Evolutionary conservation across 2,329 filamentous ascomycete genomes (phyloP).

Genomic region (Microcyclosporella mali): DNA sequence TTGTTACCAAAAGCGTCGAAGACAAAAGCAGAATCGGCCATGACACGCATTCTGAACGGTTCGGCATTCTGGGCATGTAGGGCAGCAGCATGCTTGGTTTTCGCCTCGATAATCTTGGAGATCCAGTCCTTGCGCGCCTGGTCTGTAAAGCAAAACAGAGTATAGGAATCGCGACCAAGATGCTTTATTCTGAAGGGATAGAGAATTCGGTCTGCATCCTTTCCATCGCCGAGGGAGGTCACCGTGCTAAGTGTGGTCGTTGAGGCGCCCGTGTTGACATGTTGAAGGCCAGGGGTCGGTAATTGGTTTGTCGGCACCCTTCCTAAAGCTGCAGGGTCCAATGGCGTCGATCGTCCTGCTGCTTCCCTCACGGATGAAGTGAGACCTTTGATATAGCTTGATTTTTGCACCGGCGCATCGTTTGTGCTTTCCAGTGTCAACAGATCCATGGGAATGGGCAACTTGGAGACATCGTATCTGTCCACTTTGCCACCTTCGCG

Average conservation of each 20-base stretch:
- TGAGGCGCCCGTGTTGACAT: conserved; percentile 63
- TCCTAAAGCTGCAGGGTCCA: conserved; percentile 44
- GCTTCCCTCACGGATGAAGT: conserved; percentile 56
- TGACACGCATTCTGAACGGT: conserved; percentile 83
- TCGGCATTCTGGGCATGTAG: conserved; percentile 90
- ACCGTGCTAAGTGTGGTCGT: conserved; percentile 41
- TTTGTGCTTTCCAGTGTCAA: conserved; percentile 86
- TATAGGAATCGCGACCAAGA: conserved; percentile 88
- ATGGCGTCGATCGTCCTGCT: conserved; percentile 31
- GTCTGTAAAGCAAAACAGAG: conserved; percentile 72
- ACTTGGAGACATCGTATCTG: conserved; percentile 85
- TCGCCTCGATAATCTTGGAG: conserved; percentile 86
- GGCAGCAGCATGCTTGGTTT: conserved; percentile 84
- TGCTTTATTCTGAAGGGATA: conserved; percentile 97
- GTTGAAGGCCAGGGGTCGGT: conserved; percentile 54
- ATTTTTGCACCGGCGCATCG: conserved; percentile 82
- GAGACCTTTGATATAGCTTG: conserved; percentile 60
- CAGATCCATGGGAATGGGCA: conserved; percentile 94
- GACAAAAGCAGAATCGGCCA: conserved; percentile 86
- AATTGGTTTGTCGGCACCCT: conserved; percentile 34
- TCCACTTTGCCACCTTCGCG: conserved; percentile 68
- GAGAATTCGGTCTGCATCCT: conserved; percentile 70
- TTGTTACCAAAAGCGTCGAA: conserved; percentile 58
- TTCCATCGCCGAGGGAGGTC: conserved; percentile 48
- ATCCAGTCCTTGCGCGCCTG: conserved; percentile 82